A percentile compares a stretch with the other conserved stretches of the same genome.
These are phyloP conservation scores for Acer yangbiense DNA, from an alignment of 345 rosid species.

Conservation along the genomic window DNA sequence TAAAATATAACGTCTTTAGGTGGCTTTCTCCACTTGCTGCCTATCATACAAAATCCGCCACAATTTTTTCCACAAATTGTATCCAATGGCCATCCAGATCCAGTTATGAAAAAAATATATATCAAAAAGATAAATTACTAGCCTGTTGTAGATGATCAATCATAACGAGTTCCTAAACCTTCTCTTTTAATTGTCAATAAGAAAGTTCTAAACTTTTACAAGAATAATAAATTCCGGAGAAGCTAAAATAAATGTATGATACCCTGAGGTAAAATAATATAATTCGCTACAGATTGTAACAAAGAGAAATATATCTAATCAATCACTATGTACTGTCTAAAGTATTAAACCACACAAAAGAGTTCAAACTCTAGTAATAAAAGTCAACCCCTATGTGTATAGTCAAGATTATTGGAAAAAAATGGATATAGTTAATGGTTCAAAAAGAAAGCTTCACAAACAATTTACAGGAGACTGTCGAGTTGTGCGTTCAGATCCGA, in stretches of 20 bases:
- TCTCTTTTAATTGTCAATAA: background rate
- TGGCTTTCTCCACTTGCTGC: too few species aligned
- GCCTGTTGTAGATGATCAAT: background rate
- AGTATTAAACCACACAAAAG: background rate
- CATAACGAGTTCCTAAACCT: background rate
- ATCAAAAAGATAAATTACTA: too few species aligned
- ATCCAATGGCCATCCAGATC: too few species aligned
- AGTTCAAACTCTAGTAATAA: background rate
- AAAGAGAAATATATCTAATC: background rate
- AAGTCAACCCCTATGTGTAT: background rate
- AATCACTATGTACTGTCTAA: background rate
- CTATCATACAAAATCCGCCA: too few species aligned
- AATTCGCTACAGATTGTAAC: background rate
- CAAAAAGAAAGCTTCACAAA: background rate
- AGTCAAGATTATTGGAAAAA: background rate
- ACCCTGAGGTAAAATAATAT: background rate
- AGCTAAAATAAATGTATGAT: background rate
- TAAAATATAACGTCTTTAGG: too few species aligned
- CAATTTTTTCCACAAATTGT: too few species aligned
- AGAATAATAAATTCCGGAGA: background rate
- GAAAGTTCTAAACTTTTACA: background rate
- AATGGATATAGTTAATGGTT: background rate
- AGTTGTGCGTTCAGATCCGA: slow-evolving; percentile 75
- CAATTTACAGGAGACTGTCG: slow-evolving; percentile 56
- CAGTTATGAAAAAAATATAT: too few species aligned